Evolutionary conservation across 2,329 filamentous ascomycete genomes (phyloP).

Genomic region (Pezizomycotina sp.): DNA sequence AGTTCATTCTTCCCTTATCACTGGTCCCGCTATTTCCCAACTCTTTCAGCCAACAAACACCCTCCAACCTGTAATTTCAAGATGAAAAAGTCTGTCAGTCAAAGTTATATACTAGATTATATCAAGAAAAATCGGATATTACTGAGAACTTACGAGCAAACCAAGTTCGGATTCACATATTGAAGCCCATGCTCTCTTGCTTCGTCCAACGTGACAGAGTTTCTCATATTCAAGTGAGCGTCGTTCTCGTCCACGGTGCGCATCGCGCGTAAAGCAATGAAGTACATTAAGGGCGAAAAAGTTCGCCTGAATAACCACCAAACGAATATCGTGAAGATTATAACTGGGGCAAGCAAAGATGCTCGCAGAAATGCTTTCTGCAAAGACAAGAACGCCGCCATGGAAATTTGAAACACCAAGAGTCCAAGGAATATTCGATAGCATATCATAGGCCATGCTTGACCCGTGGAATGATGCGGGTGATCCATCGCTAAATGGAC

Average conservation of each 20-base stretch:
- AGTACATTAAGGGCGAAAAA: conserved; percentile 77
- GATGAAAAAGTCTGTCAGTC: no score
- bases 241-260: conserved; percentile 37
- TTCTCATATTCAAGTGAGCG: not conserved
- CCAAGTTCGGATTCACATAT: conserved; percentile 63
- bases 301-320: conserved; percentile 62
- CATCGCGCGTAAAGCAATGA: conserved; percentile 81
- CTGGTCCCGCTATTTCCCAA: no score
- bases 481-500: conserved; percentile 60
- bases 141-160: conserved; percentile 49
- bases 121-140: no score
- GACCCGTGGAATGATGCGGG: conserved; percentile 79
- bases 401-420: conserved; percentile 76
- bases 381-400: conserved; percentile 70
- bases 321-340: conserved; percentile 75
- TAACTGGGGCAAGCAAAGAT: conserved; percentile 55
- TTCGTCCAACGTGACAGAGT: conserved; percentile 48
- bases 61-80: no score
- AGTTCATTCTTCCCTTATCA: no score
- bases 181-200: conserved; percentile 49
- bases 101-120: no score
- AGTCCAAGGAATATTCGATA: conserved; percentile 76
- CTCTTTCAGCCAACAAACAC: no score
- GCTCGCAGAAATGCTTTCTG: conserved; percentile 57
- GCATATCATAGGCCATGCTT: conserved; percentile 93